Base-by-base conservation (phyloP, 2,329 filamentous ascomycete species). In the Claviceps sp. region DNA sequence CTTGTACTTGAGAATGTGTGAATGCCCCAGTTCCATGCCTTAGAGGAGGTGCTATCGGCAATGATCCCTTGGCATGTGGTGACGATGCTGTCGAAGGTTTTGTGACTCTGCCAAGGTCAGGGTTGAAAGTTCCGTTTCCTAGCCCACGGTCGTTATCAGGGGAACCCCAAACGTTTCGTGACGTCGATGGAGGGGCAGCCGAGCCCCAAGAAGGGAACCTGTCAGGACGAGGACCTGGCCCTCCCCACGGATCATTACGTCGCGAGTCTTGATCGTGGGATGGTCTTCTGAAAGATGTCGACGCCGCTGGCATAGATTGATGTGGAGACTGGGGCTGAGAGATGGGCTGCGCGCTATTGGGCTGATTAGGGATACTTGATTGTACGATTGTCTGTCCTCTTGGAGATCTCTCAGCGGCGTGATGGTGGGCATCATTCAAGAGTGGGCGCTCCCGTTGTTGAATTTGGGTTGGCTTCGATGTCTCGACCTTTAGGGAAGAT, bases 91-190 rank as follows among this genome's bases (percentile, higher is more conserved):
- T 53, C 11, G 61, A 37, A 4, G 72, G 64, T 50, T 71, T 69
- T 13, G 76, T 67, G 17, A 74, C 63, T 45, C 72, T 71, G 29
- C 73, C 75, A 49, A 84, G 72, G 57, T 81, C 79, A 13, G 79
- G 74, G 52, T 78, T 80, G 60, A 90, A 90, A 0, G 85, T 88
- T 44, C 86, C 86, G 63, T 90, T 90, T 3, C 86, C 86, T 20
- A 90, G 79, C 11, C 79, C 82, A 50, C 82, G 77, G 57, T 86
- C 82, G 58, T 78, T 83, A 51, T 80, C 79, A n/a, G 82, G 83
- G 44, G 84, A 80, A 17, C 82, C 85, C 86, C 86, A 90, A 17
- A 89, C 83, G 61, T 84, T 87, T 47, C 76, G 72, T 13, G 72
- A 64, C 11, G 29, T 34, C 29, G 70, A 56, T 45, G 71, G 68